phyloP scores from a whole-genome alignment of 306 rosid genomes.

The Cyamopsis tetragonoloba region DNA sequence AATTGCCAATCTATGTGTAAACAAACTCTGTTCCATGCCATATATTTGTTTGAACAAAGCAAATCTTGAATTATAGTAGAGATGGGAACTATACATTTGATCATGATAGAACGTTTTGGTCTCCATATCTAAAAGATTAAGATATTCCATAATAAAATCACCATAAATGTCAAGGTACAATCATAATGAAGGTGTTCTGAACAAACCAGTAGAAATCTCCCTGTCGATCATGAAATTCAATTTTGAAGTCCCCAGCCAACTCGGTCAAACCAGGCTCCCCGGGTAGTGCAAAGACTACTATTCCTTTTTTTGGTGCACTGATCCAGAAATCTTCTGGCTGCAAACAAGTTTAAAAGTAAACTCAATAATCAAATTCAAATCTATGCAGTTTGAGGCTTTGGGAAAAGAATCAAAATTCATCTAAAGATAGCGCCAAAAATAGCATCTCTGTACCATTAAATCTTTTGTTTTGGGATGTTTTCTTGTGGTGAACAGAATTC shows the following conservation, averaged over 20 bases:
- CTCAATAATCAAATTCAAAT: conserved; percentile 21
- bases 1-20: conserved; percentile 4
- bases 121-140: not conserved
- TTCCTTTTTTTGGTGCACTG: conserved; percentile 79
- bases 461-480: conserved; percentile 80
- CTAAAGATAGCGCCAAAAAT: conserved; percentile 10
- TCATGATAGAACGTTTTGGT: not conserved
- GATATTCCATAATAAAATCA: not conserved
- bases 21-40: conserved; percentile 1
- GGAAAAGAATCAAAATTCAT: not conserved
- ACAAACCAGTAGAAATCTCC: conserved; percentile 97
- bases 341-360: conserved; percentile 27
- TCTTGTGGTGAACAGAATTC: conserved; percentile 70
- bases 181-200: not conserved
- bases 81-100: not conserved
- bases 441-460: conserved; percentile 56
- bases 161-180: not conserved
- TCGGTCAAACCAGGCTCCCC: conserved; percentile 94
- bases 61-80: not conserved
- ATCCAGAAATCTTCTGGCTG: conserved; percentile 98
- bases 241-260: conserved; percentile 85
- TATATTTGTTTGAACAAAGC: not conserved
- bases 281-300: conserved; percentile 84
- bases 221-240: conserved; percentile 81
- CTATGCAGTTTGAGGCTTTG: not conserved